Conservation (phyloP, 495 filamentous ascomycete genomes). For the Penicillium subrubescens region DNA sequence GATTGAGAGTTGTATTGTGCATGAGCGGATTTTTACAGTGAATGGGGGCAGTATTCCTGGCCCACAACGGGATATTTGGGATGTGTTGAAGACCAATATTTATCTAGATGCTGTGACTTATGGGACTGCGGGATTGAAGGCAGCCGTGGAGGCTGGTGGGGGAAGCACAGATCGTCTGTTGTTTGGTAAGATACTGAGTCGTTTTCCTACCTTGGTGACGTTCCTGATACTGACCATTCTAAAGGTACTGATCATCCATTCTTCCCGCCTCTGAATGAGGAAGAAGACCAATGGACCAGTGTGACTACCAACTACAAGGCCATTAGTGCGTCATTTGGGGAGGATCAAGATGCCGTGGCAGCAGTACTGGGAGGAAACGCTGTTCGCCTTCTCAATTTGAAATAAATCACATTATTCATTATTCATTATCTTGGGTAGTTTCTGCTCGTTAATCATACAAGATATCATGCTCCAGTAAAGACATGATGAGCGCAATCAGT, state of each 20-base stretch:
- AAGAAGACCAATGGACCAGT: constrained; percentile 75
- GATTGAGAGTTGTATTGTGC: constrained; percentile 83
- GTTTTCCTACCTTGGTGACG: neutral
- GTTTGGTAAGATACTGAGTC: constrained; percentile 61
- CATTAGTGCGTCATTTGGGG: constrained; percentile 61
- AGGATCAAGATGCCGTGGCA: constrained; percentile 47
- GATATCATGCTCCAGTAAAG: neutral
- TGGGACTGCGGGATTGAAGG: constrained; percentile 69
- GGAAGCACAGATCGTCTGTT: constrained; percentile 65
- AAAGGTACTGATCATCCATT: constrained; percentile 89
- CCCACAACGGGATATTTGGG: constrained; percentile 64
- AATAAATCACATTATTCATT: constrained; percentile 24
- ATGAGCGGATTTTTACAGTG: constrained; percentile 72
- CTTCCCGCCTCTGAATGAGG: constrained; percentile 75
- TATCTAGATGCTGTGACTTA: constrained; percentile 91
- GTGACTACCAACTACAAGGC: constrained; percentile 77
- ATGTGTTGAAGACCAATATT: constrained; percentile 81
- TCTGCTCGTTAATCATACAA: neutral
- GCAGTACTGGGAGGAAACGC: constrained; percentile 73
- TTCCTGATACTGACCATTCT: constrained; percentile 12
- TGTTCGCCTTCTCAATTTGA: constrained; percentile 59
- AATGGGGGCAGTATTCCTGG: constrained; percentile 51
- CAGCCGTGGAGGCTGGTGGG: constrained; percentile 58
- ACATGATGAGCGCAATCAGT: neutral
- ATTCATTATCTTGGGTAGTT: neutral